Evolutionary conservation across 1,139 yeast genomes (phyloP).

Genomic region (Blastobotrys proliferans): DNA sequence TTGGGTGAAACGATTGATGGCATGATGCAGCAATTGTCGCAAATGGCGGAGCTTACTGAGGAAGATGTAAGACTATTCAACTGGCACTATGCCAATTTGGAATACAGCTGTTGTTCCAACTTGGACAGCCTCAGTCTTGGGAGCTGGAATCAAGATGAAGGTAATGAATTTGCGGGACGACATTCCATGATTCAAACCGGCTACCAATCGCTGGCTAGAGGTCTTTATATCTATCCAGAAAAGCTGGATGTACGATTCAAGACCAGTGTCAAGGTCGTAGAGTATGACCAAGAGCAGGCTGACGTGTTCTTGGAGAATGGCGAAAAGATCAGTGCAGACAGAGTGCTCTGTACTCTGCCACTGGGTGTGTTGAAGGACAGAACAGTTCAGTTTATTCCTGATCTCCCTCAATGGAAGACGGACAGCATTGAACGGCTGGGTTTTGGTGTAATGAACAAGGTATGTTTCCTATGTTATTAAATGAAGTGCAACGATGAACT

Average conservation of each 20-base stretch:
- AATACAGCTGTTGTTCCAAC: slow-evolving; percentile 38
- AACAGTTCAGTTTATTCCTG: slow-evolving; percentile 40
- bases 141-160: slow-evolving; percentile 43
- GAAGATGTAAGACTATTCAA: slow-evolving; percentile 37
- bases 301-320: slow-evolving; percentile 39
- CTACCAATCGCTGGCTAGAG: slow-evolving; percentile 36
- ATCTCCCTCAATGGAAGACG: slow-evolving; percentile 41
- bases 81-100: slow-evolving; percentile 43
- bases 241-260: slow-evolving; percentile 40
- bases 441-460: slow-evolving; percentile 41
- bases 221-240: slow-evolving; percentile 39
- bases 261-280: slow-evolving; percentile 38
- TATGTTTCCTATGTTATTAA: slow-evolving; percentile 14
- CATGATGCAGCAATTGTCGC: slow-evolving; percentile 32
- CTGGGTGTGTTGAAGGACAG: slow-evolving; percentile 41
- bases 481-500: slow-evolving; percentile 1
- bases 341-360: slow-evolving; percentile 40
- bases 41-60: slow-evolving; percentile 33
- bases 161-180: slow-evolving; percentile 39
- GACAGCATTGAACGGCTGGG: slow-evolving; percentile 40
- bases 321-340: slow-evolving; percentile 38
- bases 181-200: slow-evolving; percentile 40
- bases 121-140: slow-evolving; percentile 37
- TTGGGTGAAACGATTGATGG: slow-evolving; percentile 39
- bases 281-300: slow-evolving; percentile 33